Conservation (phyloP, 768 basidiomycete genomes). For the Lactifluus pinguis region DNA sequence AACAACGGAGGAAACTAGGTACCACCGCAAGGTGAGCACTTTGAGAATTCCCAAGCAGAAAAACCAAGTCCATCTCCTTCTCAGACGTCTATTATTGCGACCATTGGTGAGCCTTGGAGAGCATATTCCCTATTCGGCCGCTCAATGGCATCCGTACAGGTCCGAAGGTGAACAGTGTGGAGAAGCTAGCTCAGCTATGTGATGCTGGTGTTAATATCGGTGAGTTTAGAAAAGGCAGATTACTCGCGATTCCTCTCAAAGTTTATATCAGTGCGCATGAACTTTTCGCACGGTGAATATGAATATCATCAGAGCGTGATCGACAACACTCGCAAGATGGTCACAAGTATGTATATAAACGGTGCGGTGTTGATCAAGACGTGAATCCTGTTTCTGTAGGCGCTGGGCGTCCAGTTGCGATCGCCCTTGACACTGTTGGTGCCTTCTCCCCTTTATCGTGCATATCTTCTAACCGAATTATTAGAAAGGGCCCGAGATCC, state of each 20-base stretch:
- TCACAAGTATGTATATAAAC: constrained; percentile 47
- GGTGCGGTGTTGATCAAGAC: background rate
- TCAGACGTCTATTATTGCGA: constrained; percentile 98
- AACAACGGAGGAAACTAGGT: constrained; percentile 75
- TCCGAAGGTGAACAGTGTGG: constrained; percentile 88
- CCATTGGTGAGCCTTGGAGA: constrained; percentile 61
- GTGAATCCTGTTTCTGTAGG: constrained; percentile 30
- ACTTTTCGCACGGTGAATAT: constrained; percentile 98
- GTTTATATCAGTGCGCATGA: constrained; percentile 87
- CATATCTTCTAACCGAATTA: background rate
- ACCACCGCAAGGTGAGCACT: constrained; percentile 71
- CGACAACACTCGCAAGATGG: constrained; percentile 89
- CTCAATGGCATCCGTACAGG: constrained; percentile 36
- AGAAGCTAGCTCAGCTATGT: constrained; percentile 77
- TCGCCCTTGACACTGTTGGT: constrained; percentile 92
- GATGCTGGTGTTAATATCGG: constrained; percentile 96
- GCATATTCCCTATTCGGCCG: constrained; percentile 1
- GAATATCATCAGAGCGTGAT: constrained; percentile 99
- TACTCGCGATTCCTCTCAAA: background rate
- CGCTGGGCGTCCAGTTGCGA: constrained; percentile 85
- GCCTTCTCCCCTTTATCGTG: background rate
- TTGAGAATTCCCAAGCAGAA: background rate
- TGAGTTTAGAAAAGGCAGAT: constrained; percentile 33
- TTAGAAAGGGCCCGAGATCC: constrained; percentile 99
- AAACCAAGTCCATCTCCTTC: background rate